A percentile compares a stretch with the other conserved stretches of the same genome.
phyloP scores from a whole-genome alignment of 306 rosid genomes.

The Benincasa hispida region DNA sequence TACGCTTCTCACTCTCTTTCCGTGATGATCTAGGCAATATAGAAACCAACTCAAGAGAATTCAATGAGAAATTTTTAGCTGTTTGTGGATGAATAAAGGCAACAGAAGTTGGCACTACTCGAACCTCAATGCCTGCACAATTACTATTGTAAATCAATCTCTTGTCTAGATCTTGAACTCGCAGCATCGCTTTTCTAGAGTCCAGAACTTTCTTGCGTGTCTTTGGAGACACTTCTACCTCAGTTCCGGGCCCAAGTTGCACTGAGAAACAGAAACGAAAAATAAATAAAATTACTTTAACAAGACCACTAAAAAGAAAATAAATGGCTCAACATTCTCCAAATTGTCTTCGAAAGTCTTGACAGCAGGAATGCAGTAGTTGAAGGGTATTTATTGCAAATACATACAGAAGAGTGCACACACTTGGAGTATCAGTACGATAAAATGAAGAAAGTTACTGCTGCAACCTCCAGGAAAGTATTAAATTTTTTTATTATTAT shows the following conservation, averaged over 20 bases:
- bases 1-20: slow-evolving; percentile 28
- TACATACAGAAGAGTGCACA: not conserved
- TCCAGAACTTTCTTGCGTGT: slow-evolving; percentile 36
- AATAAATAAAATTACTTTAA: not conserved
- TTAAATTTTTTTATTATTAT: not conserved
- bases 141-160: slow-evolving; percentile 32
- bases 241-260: slow-evolving; percentile 76
- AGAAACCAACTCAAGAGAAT: slow-evolving; percentile 55
- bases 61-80: slow-evolving; percentile 42
- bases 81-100: slow-evolving; percentile 85
- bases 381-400: not conserved
- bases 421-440: not conserved
- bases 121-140: slow-evolving; percentile 43
- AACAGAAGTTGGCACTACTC: slow-evolving; percentile 62
- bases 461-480: not conserved
- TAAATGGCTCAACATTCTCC: not conserved
- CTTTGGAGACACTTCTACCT: slow-evolving; percentile 91
- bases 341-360: not conserved
- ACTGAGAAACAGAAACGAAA: slow-evolving; percentile 28
- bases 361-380: not conserved
- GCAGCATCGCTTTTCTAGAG: slow-evolving; percentile 51
- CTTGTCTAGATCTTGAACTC: slow-evolving; percentile 52
- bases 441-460: not conserved
- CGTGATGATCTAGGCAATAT: slow-evolving; percentile 43
- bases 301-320: not conserved